Base-by-base conservation (phyloP, 1,284 basidiomycete genomes). In the Tremellales sp. region DNA sequence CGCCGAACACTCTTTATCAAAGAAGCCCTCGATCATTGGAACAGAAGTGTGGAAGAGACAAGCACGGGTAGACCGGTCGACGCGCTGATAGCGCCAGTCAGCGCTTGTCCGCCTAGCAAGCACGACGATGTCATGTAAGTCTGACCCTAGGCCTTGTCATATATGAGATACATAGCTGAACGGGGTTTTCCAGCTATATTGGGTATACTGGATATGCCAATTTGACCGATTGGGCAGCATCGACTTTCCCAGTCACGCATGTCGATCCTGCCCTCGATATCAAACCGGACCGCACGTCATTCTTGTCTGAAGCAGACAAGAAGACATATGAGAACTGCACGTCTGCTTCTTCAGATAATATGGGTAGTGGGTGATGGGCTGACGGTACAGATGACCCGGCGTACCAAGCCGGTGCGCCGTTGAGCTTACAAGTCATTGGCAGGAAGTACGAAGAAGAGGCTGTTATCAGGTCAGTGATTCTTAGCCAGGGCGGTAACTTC, bases 161-260 rank as follows among this genome's bases (percentile, higher is more conserved):
- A 33, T 33, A 10, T 33, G 29, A 19, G 49, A 31, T 55, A 47
- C 12, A 39, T 31, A 42, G 37, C 33, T 41, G 2, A 29, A 37
- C 19, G 13, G 22, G 19, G n/a, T 40, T 21, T 5, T 43, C 13
- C 17, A 44, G 22, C 13, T 49, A 43, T 43, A 45, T 52, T 25
- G 73, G 75, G 3, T 82, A 82, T 61, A 78, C 77, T 12, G 77
- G 76, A 2, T 77, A 80, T 54, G 82, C 80, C 78, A 84, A 84
- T 58, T 56, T 83, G 48, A 63, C 78, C 52, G 82, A 84, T 64
- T 80, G 78, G 49, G 75, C 81, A 2, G 76, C 75, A 17, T 77
- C 75, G 10, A 79, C 78, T 13, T 79, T 84, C 65, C 83, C 82
- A 26, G 76, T 77, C 27, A 78, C 81, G 0, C 76, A 66, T 43